A percentile compares a stretch with the other conserved stretches of the same genome.
phyloP scores from a whole-genome alignment of 306 rosid genomes.

The Quercus ilex region DNA sequence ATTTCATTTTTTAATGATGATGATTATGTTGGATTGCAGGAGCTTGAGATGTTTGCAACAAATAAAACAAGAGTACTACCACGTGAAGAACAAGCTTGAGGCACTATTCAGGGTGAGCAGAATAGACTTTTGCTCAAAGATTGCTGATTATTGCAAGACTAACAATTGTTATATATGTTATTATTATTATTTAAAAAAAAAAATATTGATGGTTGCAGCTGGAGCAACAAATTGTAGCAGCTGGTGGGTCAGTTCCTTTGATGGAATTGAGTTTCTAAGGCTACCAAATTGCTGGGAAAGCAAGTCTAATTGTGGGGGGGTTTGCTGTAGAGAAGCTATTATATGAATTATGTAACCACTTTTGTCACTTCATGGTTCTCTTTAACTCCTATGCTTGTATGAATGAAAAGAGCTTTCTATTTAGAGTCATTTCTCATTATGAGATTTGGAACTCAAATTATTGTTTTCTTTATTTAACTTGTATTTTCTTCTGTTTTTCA shows the following conservation, averaged over 20 bases:
- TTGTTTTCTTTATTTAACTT: background rate
- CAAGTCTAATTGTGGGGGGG: constrained; percentile 22
- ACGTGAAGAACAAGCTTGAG: constrained; percentile 87
- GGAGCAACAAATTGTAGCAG: constrained; percentile 86
- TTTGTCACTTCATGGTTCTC: constrained; percentile 34
- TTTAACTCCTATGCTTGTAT: constrained; percentile 49
- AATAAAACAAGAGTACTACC: constrained; percentile 77
- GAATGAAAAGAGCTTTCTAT: constrained; percentile 31
- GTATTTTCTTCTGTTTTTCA: background rate
- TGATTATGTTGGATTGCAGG: constrained; percentile 40
- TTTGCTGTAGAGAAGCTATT: constrained; percentile 43
- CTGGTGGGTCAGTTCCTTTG: constrained; percentile 89
- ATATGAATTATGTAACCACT: constrained; percentile 24
- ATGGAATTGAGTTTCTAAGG: constrained; percentile 48
- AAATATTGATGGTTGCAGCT: constrained; percentile 52
- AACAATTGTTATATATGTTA: background rate
- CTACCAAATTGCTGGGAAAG: constrained; percentile 8
- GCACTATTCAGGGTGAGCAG: constrained; percentile 63
- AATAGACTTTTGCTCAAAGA: background rate
- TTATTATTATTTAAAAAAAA: background rate
- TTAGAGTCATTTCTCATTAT: constrained; percentile 5
- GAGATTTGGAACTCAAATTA: background rate
- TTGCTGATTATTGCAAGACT: background rate
- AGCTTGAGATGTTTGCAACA: constrained; percentile 83
- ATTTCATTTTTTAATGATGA: constrained; percentile 10